These are phyloP conservation scores for Volvox africanus DNA, from an alignment of 139 green algal genomes.

Conservation along the genomic window DNA sequence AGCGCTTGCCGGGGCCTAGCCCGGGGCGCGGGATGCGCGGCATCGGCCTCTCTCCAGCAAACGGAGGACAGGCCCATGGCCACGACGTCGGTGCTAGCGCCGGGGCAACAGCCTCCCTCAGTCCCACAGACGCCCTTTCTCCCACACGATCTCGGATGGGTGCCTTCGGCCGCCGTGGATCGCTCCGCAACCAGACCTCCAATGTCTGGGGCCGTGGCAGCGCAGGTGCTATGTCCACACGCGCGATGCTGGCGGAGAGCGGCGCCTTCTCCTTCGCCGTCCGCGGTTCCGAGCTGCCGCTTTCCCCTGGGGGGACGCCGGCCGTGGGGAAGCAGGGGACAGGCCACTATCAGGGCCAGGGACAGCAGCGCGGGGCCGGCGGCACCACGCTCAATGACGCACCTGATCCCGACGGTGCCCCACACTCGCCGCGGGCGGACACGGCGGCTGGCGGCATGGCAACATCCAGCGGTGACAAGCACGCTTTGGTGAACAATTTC, in stretches of 20 bases:
- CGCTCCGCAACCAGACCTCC: background rate
- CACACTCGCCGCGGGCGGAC: slow-evolving; percentile 9
- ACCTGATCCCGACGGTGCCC: background rate
- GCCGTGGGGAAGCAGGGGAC: background rate
- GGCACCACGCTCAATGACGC: background rate
- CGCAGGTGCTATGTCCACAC: background rate
- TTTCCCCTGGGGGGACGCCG: background rate
- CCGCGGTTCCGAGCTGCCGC: background rate
- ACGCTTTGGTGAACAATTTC: slow-evolving; percentile 16
- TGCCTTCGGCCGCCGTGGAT: background rate
- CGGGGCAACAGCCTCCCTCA: background rate
- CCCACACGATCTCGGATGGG: background rate
- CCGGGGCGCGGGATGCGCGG: background rate
- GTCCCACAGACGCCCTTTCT: background rate
- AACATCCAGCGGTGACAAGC: background rate
- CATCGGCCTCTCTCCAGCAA: background rate
- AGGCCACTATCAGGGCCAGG: background rate
- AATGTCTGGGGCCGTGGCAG: background rate
- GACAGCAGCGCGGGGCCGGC: background rate
- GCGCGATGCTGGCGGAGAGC: background rate
- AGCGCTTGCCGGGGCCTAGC: background rate
- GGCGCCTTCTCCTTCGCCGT: slow-evolving; percentile 18
- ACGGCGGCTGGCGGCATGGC: background rate
- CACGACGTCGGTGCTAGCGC: background rate
- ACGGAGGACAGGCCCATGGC: background rate